These are phyloP conservation scores for Mycena rosella DNA, from an alignment of 768 basidiomycete species.

Conservation along the genomic window DNA sequence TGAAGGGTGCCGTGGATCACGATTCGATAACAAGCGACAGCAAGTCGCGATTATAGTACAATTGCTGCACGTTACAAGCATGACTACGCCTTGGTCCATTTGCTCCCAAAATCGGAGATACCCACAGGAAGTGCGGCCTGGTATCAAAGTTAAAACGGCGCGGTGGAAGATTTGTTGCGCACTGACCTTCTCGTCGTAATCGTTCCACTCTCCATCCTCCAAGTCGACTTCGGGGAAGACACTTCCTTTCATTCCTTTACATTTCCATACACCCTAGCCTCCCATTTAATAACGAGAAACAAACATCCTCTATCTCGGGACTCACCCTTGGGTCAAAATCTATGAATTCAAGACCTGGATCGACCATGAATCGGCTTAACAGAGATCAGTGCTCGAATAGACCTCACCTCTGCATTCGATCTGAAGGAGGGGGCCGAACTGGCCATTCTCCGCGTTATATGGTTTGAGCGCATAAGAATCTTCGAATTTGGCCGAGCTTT, in stretches of 20 bases:
- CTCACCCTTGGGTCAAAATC: slow-evolving; percentile 81
- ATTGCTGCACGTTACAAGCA: not conserved
- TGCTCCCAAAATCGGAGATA: slow-evolving; percentile 74
- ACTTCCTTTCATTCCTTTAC: slow-evolving; percentile 70
- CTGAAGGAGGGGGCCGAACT: slow-evolving; percentile 73
- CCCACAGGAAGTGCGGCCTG: slow-evolving; percentile 76
- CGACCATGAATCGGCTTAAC: not conserved
- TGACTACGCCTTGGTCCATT: slow-evolving; percentile 74
- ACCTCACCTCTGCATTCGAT: slow-evolving; percentile 77
- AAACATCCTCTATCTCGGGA: not conserved
- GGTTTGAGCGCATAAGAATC: slow-evolving; percentile 59
- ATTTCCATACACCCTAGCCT: slow-evolving; percentile 83
- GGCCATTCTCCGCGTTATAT: slow-evolving; percentile 72
- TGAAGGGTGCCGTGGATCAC: too few relatives aligned
- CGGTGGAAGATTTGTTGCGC: not conserved
- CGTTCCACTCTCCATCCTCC: slow-evolving; percentile 79
- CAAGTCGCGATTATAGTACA: slow-evolving; percentile 25
- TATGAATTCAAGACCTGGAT: slow-evolving; percentile 79
- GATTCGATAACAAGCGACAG: too few relatives aligned
- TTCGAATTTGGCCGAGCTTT: slow-evolving; percentile 87
- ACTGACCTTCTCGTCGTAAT: slow-evolving; percentile 91
- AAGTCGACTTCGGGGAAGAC: slow-evolving; percentile 77
- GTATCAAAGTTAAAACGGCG: slow-evolving; percentile 19
- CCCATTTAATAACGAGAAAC: slow-evolving; percentile 7
- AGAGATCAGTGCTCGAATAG: not conserved